Conservation (phyloP, 345 rosid species). For the Raphanus raphanistrum region DNA sequence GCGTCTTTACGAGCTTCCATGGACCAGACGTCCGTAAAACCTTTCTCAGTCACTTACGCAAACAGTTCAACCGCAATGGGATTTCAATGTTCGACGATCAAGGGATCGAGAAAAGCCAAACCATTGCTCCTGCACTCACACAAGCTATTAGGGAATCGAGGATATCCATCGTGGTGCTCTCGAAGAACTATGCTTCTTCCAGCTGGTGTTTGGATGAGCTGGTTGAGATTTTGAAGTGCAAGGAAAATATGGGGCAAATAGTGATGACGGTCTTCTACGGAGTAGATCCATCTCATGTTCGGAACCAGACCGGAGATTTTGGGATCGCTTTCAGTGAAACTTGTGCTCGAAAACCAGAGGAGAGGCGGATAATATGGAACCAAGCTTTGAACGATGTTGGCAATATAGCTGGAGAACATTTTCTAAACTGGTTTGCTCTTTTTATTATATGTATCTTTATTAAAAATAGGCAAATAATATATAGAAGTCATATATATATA, state of each 20-base stretch:
- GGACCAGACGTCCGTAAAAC: background rate
- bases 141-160: constrained; percentile 14
- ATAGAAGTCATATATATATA: no score
- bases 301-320: background rate
- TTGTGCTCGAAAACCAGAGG: background rate
- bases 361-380: background rate
- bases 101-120: constrained; percentile 11
- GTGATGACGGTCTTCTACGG: background rate
- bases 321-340: background rate
- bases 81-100: background rate
- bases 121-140: background rate
- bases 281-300: background rate
- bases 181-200: constrained; percentile 25
- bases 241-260: background rate
- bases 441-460: no score
- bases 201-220: constrained; percentile 30
- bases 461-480: no score
- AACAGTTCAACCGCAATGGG: background rate
- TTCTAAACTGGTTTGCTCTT: background rate
- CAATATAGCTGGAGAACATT: background rate
- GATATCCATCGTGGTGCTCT: constrained; percentile 6
- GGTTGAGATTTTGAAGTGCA: constrained; percentile 9
- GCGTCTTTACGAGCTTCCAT: background rate
- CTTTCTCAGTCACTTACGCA: background rate
- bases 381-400: background rate